Base-by-base conservation (phyloP, 2,329 filamentous ascomycete species). In the Phialemonium atrogriseum region DNA sequence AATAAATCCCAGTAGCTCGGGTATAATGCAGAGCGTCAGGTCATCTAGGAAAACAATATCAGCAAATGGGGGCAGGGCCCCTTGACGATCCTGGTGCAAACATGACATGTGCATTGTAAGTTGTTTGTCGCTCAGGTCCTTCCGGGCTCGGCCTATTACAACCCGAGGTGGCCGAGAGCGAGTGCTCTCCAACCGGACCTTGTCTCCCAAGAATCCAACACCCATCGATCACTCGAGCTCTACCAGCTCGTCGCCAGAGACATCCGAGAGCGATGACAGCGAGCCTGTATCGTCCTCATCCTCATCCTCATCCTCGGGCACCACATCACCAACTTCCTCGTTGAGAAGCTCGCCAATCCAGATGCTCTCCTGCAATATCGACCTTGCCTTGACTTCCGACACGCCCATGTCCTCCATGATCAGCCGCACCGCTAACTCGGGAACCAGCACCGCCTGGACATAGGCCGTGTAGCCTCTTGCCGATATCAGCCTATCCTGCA, bases 361-460 rank as follows among this genome's bases (percentile, higher is more conserved):
- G 42, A 70, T 73, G 51, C 84, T 86, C 40, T 82, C 72, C 40
- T 68, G 60, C 47, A 89, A 55, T 13, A 88, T 73, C 16, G 56
- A 54, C 41, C 62, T 58, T 12, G 70, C 70, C 36, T 61, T 53
- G 7, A 53, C 50, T 26, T 56, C 54, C 3, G 44, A 50, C 14
- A 70, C 58, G 3, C 41, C 36, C 64, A 76, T 68, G 38, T 76
- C 73, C 43, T 77, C 68, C 55, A 64, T 67, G 39, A 76, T 71
- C 31, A 77, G 54, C 37, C 55, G 59, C 21, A 69, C 59, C 15
- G 68, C 62, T 41, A 76, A 49, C 51, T 94, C 87, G 0, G 84
- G 83, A 15, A 93, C 83, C 38, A 94, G 59, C 2, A 89, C 84
- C 1, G 68, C 66, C 54, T 87, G 80, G 3, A 87, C 74, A 45